A percentile compares a stretch with the other conserved stretches of the same genome.
Evolutionary conservation across 2,329 filamentous ascomycete genomes (phyloP).

Genomic region (Trichoderma atroviride): DNA sequence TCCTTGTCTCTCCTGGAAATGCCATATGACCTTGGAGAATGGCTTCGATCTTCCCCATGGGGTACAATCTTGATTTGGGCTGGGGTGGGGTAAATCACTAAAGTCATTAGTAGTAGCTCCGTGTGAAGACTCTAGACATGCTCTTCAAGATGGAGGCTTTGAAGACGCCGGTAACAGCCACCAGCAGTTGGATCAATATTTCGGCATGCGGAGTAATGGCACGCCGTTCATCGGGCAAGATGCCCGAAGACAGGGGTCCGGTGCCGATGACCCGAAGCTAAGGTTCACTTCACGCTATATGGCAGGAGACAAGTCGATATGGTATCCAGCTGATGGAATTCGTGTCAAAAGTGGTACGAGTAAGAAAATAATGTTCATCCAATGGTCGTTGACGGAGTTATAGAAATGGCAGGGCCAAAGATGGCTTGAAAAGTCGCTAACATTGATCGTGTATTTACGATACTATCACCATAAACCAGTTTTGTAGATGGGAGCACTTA

Average conservation of each 20-base stretch:
- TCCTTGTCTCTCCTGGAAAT: not conserved
- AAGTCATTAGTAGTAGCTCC: not conserved
- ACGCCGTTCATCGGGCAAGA: not conserved
- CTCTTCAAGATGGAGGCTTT: not conserved
- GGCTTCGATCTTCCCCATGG: conserved; percentile 17
- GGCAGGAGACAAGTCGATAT: not conserved
- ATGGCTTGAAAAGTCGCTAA: not conserved
- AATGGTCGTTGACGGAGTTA: not conserved
- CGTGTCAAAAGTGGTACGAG: not conserved
- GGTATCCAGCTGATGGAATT: not conserved
- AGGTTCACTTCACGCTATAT: not conserved
- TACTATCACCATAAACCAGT: too few species aligned
- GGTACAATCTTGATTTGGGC: not conserved
- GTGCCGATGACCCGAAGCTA: not conserved
- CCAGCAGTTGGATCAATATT: not conserved
- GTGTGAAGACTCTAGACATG: not conserved
- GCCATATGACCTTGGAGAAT: not conserved
- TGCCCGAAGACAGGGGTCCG: not conserved
- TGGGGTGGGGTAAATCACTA: not conserved
- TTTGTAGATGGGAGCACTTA: too few species aligned
- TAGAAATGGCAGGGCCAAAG: not conserved
- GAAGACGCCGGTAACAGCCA: not conserved
- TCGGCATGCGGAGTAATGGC: not conserved
- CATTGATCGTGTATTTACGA: not conserved
- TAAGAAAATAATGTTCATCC: not conserved